Base-by-base conservation (phyloP, 768 basidiomycete species). In the Boletus vinaceobasis region DNA sequence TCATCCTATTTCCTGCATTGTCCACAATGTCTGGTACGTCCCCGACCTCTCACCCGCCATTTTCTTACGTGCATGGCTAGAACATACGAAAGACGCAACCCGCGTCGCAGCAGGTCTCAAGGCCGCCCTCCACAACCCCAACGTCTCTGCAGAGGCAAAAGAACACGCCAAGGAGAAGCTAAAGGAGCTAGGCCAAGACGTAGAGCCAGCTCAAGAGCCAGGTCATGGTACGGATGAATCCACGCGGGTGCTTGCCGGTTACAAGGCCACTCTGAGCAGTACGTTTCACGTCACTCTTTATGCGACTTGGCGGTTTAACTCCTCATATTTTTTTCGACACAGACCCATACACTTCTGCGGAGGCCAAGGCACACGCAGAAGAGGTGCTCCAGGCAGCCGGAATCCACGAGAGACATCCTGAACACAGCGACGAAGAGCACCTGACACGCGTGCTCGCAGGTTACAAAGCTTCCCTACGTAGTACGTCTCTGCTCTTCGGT, bases 61-160 rank as follows among this genome's bases (percentile, higher is more conserved):
- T 11, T 7, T 32, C n/a, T 55, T 1, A 35, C 36, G 8, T 13
- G 9, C 35, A 2, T 2, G 23, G 33, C 9, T 39, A 70, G 70
- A 71, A 51, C 69, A 68, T 14, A 29, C 29, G 29, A 79, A 80
- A 63, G 73, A 80, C 47, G 63, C 74, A 14, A 57, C 71, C 7
- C 79, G 77, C 59, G 81, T 85, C 44, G 75, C 76, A 26, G 80
- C 79, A 2, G 84, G 84, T 32, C 69, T 81, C 50, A 84, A 83
- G 62, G 82, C 83, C n/a, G 73, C 82, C 10, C 72, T 84, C 6
- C 71, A 77, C 63, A 85, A 86, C 63, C 83, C 82, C 11, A 74
- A 79, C 48, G 80, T 84, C 42, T 83, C 81, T 5, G 71, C 74
- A 1, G 78, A 79, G 55, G 84, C 83, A 0, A 83, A 83, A 63